A percentile compares a stretch with the other conserved stretches of the same genome.
phyloP scores from a whole-genome alignment of 2,329 filamentous ascomycete genomes.

The Xenosphaeropsis pyriputrescens region DNA sequence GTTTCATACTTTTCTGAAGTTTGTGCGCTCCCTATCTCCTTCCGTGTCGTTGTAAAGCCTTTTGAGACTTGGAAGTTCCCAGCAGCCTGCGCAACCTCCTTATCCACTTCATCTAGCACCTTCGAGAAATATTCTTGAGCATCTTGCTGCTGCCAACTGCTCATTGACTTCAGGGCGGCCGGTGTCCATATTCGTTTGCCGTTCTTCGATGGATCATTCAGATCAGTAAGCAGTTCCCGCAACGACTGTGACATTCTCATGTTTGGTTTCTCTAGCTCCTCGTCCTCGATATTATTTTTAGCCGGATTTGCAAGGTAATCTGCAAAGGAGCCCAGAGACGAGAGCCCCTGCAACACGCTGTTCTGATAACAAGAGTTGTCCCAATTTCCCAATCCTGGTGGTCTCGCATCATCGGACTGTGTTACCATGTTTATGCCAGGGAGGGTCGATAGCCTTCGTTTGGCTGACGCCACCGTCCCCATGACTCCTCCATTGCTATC shows the following conservation, averaged over 20 bases:
- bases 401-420: slow-evolving; percentile 27
- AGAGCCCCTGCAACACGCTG: slow-evolving; percentile 75
- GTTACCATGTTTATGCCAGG: slow-evolving; percentile 22
- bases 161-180: slow-evolving; percentile 73
- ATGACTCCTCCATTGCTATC: slow-evolving; percentile 37
- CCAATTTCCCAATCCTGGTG: slow-evolving; percentile 68
- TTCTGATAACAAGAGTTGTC: slow-evolving; percentile 98
- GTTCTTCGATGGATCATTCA: slow-evolving; percentile 57
- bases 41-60: neutral
- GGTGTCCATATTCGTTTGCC: slow-evolving; percentile 74
- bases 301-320: slow-evolving; percentile 43
- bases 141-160: slow-evolving; percentile 91
- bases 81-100: slow-evolving; percentile 46
- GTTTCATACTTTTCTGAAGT: slow-evolving; percentile 11
- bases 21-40: slow-evolving; percentile 4
- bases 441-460: slow-evolving; percentile 37
- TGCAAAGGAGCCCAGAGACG: slow-evolving; percentile 57
- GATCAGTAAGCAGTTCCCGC: slow-evolving; percentile 46
- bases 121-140: slow-evolving; percentile 96
- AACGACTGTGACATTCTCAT: slow-evolving; percentile 18
- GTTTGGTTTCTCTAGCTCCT: slow-evolving; percentile 7
- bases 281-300: slow-evolving; percentile 10
- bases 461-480: slow-evolving; percentile 39
- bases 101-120: slow-evolving; percentile 71
- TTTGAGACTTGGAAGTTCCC: slow-evolving; percentile 5